These are phyloP conservation scores for Wickerhamomyces chambardii DNA, from an alignment of 805 yeast genomes.

Conservation along the genomic window DNA sequence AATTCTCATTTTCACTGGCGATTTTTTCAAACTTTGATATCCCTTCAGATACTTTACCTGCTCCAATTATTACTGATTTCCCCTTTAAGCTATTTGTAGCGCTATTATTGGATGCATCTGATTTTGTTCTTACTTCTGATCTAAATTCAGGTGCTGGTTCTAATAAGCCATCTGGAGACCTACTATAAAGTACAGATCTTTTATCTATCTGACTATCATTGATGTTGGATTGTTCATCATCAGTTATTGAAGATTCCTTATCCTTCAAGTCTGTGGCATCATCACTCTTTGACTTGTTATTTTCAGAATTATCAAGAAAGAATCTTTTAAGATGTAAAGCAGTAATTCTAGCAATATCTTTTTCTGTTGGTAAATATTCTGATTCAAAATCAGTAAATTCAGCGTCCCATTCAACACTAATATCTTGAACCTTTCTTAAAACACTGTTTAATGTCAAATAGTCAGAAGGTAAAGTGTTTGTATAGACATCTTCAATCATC, in stretches of 20 bases:
- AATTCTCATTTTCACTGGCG: neutral
- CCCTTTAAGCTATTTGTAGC: too few relatives aligned
- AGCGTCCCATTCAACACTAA: conserved; percentile 80
- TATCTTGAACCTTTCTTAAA: conserved; percentile 64
- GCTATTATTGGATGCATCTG: neutral
- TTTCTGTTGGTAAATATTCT: conserved; percentile 79
- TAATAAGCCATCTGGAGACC: neutral
- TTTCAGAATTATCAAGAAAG: conserved; percentile 43
- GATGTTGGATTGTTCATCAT: neutral
- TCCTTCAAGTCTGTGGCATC: conserved; percentile 7
- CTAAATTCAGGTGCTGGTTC: neutral
- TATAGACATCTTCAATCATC: conserved; percentile 43
- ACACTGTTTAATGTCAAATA: conserved; percentile 65
- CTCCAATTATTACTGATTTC: too few relatives aligned
- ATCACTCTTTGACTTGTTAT: conserved; percentile 12
- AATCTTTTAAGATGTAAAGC: conserved; percentile 77
- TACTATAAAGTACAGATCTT: neutral
- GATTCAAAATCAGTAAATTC: conserved; percentile 77
- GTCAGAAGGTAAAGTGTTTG: conserved; percentile 47
- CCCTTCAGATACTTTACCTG: neutral
- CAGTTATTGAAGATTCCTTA: neutral
- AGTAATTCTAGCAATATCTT: conserved; percentile 85
- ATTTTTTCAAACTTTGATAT: neutral
- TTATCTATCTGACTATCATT: neutral
- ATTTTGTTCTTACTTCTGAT: neutral